Evolutionary conservation across 1,284 basidiomycete species (phyloP).

Genomic region (Cutaneotrichosporon spelunceum): DNA sequence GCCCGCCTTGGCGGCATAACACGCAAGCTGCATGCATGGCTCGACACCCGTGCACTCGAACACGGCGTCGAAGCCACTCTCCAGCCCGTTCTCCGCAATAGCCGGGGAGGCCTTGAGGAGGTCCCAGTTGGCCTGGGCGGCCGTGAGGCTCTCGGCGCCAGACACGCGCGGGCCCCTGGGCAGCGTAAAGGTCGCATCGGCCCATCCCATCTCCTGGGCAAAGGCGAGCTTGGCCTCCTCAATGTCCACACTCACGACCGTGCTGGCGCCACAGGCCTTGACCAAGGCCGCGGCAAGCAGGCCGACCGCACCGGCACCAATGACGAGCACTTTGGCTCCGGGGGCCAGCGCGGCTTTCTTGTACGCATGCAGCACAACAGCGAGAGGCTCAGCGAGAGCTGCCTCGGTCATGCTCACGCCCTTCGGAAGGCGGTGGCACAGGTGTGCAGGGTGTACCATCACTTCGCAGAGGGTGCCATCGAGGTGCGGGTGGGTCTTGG

Average conservation of each 20-base stretch:
- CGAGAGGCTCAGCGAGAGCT: conserved; percentile 85
- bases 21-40: conserved; percentile 79
- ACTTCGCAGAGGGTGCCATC: conserved; percentile 84
- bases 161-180: conserved; percentile 55
- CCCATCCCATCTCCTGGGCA: conserved; percentile 69
- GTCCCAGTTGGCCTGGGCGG: conserved; percentile 62
- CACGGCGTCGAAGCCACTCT: conserved; percentile 82
- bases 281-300: conserved; percentile 79
- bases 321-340: conserved; percentile 73
- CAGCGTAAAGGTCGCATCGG: conserved; percentile 66
- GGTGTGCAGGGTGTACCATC: conserved; percentile 81
- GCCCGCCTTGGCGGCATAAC: conserved; percentile 62
- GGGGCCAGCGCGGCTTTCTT: conserved; percentile 62
- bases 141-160: conserved; percentile 64
- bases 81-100: conserved; percentile 49
- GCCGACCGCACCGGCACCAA: conserved; percentile 89
- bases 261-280: conserved; percentile 65
- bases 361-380: conserved; percentile 79
- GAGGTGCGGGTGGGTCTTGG: conserved; percentile 87
- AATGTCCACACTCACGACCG: conserved; percentile 78
- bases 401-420: conserved; percentile 71
- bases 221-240: conserved; percentile 76
- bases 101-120: conserved; percentile 39
- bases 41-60: conserved; percentile 92
- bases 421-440: conserved; percentile 83